Conservation (phyloP, 2,329 filamentous ascomycete genomes). For the Colletotrichum sp. region DNA sequence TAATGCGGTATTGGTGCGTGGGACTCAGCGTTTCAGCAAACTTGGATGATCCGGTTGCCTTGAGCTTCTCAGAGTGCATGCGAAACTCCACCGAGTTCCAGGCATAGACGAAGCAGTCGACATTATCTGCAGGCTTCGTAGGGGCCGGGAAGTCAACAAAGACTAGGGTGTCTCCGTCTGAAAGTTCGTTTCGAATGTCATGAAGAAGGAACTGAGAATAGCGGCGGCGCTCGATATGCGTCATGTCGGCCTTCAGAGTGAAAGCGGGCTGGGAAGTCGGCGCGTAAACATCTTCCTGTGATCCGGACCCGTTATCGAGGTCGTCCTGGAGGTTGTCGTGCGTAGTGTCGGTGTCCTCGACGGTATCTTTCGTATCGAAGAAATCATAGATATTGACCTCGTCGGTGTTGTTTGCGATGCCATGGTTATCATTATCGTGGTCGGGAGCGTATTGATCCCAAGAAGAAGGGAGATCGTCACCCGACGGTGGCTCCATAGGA, state of each 20-base stretch:
- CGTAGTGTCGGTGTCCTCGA: not conserved
- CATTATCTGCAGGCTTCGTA: slow-evolving; percentile 17
- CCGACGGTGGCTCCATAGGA: not conserved
- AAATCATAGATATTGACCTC: not conserved
- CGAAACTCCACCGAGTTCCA: slow-evolving; percentile 42
- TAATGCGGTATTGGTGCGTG: slow-evolving; percentile 42
- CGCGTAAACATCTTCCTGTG: not conserved
- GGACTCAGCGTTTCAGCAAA: slow-evolving; percentile 51
- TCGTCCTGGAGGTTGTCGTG: not conserved
- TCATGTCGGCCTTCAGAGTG: not conserved
- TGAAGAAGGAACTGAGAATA: slow-evolving; percentile 19
- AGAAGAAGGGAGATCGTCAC: not conserved
- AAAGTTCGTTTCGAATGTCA: slow-evolving; percentile 22
- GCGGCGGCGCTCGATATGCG: not conserved
- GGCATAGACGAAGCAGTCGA: slow-evolving; percentile 39
- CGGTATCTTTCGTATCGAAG: not conserved
- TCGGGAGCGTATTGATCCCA: not conserved
- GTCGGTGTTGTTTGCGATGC: not conserved
- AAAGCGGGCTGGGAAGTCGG: not conserved
- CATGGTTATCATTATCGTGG: not conserved
- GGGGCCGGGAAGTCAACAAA: slow-evolving; percentile 43
- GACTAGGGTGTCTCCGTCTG: slow-evolving; percentile 48
- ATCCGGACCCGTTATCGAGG: not conserved
- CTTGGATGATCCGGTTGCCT: slow-evolving; percentile 49
- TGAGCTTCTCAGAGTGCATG: slow-evolving; percentile 52